phyloP scores from a whole-genome alignment of 371 early-diverging fungal genomes.

The Haplosporangium sp. region DNA sequence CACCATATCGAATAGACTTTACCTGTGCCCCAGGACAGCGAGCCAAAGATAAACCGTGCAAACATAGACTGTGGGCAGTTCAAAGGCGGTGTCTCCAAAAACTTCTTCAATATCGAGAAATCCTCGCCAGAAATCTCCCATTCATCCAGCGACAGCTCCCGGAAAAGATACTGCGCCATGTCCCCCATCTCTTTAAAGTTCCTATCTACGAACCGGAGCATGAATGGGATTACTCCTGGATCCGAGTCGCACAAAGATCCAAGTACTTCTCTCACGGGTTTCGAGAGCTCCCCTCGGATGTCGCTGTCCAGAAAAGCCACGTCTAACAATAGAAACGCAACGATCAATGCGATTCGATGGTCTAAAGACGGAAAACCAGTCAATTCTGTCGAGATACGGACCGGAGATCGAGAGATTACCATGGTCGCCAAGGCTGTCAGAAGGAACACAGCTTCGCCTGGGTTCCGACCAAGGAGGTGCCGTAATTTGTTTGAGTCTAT shows the following conservation, averaged over 20 bases:
- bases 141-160: conserved; percentile 57
- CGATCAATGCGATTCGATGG: conserved; percentile 35
- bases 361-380: conserved; percentile 5
- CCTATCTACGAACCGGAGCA: conserved; percentile 60
- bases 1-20: not conserved
- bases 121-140: conserved; percentile 61
- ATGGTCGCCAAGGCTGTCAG: conserved; percentile 35
- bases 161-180: conserved; percentile 67
- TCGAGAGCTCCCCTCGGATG: conserved; percentile 60
- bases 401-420: conserved; percentile 12
- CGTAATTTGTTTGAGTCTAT: conserved; percentile 50
- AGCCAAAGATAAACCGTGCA: conserved; percentile 59
- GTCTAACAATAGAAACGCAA: conserved; percentile 59
- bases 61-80: conserved; percentile 52
- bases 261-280: conserved; percentile 63
- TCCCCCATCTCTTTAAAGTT: conserved; percentile 61
- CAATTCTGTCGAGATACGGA: not conserved
- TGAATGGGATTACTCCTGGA: conserved; percentile 56
- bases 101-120: conserved; percentile 53
- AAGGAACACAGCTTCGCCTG: conserved; percentile 43
- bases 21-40: conserved; percentile 58
- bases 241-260: conserved; percentile 57
- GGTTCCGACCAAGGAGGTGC: conserved; percentile 29
- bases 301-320: conserved; percentile 60
- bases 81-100: conserved; percentile 50